Evolutionary conservation across 345 rosid species (phyloP), one percentile per base, ranked within the genome.

Genomic region (Melaleuca alternifolia): DNA sequence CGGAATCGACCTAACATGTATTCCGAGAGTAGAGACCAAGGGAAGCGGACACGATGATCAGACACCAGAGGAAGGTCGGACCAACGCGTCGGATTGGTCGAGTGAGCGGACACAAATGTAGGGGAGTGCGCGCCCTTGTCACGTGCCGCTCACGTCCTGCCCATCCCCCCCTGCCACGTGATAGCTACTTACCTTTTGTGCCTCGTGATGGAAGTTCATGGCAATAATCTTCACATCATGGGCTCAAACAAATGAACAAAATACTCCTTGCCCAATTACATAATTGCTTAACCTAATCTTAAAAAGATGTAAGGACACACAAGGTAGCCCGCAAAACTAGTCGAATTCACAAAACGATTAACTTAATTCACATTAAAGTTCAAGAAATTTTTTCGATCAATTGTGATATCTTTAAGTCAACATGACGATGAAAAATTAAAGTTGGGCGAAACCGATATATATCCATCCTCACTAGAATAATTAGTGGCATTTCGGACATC

Each of bases 401-500:
- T 37, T 0, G 21, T 24, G 16, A 33, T 4, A 10, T 8, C 12
- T 10, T 2, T 6, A 65, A 65, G 3, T 16, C 33, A 33, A 33
- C 1, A 3, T 1, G 24, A 65, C n/a, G n/a, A n/a, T n/a, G n/a
- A n/a, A n/a, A n/a, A n/a, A n/a, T n/a, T n/a, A n/a, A n/a, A n/a
- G n/a, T n/a, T n/a, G n/a, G n/a, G n/a, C n/a, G n/a, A n/a, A n/a
- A n/a, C n/a, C n/a, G n/a, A n/a, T n/a, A n/a, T n/a, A n/a, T n/a
- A n/a, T n/a, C 5, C 21, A 0, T 1, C 77, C 6, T 65, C 2
- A 33, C 16, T 65, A 33, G 6, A 0, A 3, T 16, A 65, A 65
- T 33, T 2, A 65, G 2, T 33, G 37, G 46, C 3, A 12, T 65
- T 33, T 33, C 1, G 1, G 4, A 30, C 28, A 33, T 0, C 5